Evolutionary conservation across 192 early-diverging fungal genomes (phyloP), one percentile per base, ranked within the genome.

Genomic region (Dissophora globulifera): DNA sequence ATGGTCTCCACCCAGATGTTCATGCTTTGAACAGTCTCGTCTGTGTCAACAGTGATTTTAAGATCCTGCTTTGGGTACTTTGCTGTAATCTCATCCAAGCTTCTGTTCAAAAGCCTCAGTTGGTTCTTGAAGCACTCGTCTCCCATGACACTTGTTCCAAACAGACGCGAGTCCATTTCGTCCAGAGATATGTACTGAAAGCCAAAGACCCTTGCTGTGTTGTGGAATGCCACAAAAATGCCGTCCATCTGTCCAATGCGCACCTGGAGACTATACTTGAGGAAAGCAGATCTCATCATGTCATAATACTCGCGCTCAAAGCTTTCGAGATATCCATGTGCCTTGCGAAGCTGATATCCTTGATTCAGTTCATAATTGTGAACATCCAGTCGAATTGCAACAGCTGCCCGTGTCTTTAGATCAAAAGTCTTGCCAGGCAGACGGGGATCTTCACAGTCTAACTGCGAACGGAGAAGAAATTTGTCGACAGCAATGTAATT

Each of bases 201-300:
- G 19, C 96, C 96, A 87, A 98, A 97, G 40, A 96, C 87, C 53
- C 85, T 85, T 17, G 86, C 82, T 11, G 95, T 96, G 75, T 96
- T 98, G 80, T 98, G 96, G 69, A 94, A 96, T 2, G 89, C 86
- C 1, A 98, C 93, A 67, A 98, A 90, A 4, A 97, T 90, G 1
- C 96, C 96, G 67, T 96, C 95, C 96, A 98, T 98, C 58, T 91
- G 87, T 3, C 96, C 96, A 43, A 98, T 95, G 6, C 94, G 89
- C 2, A 86, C 93, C 81, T 98, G 96, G 50, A 96, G 90, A 78
- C 90, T 95, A 79, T 89, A 94, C 76, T 96, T 98, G 41, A 98
- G 79, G 63, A 96, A 92, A 4, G 93, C 92, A 0, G 92, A 89
- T n/a, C 94, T 90, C 27, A 93, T 84, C 94, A 96, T 94, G 78